A percentile compares a stretch with the other conserved stretches of the same genome.
These are phyloP conservation scores for Fusarium domesticum DNA, from an alignment of 2,329 filamentous ascomycete genomes.

Conservation along the genomic window DNA sequence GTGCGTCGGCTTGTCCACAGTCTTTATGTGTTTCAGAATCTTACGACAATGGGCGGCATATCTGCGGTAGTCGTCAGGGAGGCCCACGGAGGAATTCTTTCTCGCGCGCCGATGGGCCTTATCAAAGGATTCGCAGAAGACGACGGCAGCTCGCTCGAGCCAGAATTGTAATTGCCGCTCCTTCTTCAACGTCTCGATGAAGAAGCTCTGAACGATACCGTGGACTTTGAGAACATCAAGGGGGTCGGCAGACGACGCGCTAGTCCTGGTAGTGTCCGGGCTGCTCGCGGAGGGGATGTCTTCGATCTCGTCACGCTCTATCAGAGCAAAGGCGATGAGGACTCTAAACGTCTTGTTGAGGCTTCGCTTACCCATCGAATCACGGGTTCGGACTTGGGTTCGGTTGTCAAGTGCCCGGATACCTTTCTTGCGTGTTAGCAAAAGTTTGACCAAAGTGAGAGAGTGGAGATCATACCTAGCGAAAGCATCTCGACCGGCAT, in stretches of 20 bases:
- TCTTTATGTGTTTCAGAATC: slow-evolving; percentile 20
- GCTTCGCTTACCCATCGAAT: slow-evolving; percentile 19
- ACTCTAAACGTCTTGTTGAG: slow-evolving; percentile 27
- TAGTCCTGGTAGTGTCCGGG: slow-evolving; percentile 8
- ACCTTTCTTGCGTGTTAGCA: slow-evolving; percentile 6
- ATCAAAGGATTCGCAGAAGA: slow-evolving; percentile 24
- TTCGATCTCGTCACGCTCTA: slow-evolving; percentile 27
- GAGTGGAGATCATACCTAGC: slow-evolving; percentile 15
- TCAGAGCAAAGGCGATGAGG: slow-evolving; percentile 26
- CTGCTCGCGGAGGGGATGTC: slow-evolving; percentile 17
- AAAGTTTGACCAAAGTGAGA: neutral
- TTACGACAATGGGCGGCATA: slow-evolving; percentile 22
- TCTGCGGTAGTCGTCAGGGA: slow-evolving; percentile 25
- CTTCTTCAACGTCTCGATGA: slow-evolving; percentile 19
- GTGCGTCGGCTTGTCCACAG: slow-evolving; percentile 13
- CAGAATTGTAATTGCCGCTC: slow-evolving; percentile 21
- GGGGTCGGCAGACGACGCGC: slow-evolving; percentile 10
- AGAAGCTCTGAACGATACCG: slow-evolving; percentile 24
- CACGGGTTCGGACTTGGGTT: slow-evolving; percentile 20
- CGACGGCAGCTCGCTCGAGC: slow-evolving; percentile 24
- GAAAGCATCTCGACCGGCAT: slow-evolving; percentile 25
- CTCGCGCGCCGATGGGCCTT: slow-evolving; percentile 15
- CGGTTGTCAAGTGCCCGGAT: slow-evolving; percentile 23
- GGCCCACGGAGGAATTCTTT: slow-evolving; percentile 16
- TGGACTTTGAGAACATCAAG: slow-evolving; percentile 26